A percentile compares a stretch with the other conserved stretches of the same genome.
Evolutionary conservation across 208 protist genomes (phyloP).

Genomic region (Leishmania martiniquensis): DNA sequence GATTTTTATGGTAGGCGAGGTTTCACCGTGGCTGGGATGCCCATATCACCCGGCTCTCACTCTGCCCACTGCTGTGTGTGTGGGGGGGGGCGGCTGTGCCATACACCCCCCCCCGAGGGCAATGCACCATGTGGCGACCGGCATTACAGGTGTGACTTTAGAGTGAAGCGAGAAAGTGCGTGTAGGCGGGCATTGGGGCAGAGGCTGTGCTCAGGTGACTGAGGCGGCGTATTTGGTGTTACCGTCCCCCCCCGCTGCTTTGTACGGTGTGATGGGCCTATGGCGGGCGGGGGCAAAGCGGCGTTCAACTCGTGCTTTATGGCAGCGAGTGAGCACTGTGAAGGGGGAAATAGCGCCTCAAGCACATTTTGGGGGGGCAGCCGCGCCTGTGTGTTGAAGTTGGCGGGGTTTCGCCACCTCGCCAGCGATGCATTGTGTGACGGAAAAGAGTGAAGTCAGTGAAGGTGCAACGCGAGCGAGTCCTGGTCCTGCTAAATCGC

Average conservation of each 20-base stretch:
- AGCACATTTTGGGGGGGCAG: not conserved
- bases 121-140: not conserved
- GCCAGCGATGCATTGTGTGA: not conserved
- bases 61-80: not conserved
- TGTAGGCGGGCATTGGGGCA: not conserved
- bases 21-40: not conserved
- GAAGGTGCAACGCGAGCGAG: not conserved
- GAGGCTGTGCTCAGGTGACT: not conserved
- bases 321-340: not conserved
- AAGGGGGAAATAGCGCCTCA: not conserved
- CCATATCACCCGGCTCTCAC: not conserved
- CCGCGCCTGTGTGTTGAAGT: not conserved
- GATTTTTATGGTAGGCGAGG: not conserved
- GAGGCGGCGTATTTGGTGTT: not conserved
- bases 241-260: not conserved
- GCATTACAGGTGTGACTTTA: not conserved
- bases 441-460: not conserved
- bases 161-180: not conserved
- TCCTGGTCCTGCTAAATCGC: not conserved
- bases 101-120: not conserved
- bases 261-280: not conserved
- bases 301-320: not conserved
- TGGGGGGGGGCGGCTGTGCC: not conserved
- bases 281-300: not conserved
- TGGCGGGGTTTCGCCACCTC: not conserved